Evolutionary conservation across 352 stramenopile genomes (phyloP), one percentile per base, ranked within the genome.

Genomic region (Globisporangium megalacanthum): DNA sequence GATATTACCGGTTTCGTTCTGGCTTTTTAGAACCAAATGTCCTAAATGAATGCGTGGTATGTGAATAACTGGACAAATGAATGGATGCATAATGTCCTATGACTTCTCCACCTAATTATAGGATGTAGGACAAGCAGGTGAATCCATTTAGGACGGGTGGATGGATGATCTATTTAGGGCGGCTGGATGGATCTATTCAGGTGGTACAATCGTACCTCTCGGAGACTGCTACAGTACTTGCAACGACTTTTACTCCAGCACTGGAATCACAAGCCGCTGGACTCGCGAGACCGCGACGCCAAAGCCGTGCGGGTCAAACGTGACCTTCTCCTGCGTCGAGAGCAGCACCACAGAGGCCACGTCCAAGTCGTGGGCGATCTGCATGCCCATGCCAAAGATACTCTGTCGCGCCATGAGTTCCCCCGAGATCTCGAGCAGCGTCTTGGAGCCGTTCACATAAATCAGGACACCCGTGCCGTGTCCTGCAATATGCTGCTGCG

Each of bases 401-500:
- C 82, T 91, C 63, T 93, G 82, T 52, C 74, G 70, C 37, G 80
- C 83, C 85, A 94, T 94, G 37, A 92, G 65, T 53, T 92, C 79
- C 14, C 83, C 85, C 48, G 82, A 92, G 51, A 92, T 79, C 58
- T 89, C 77, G 35, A 89, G 60, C 45, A 94, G 54, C 47, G 79
- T 72, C 25, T 71, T 66, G 33, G 73, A 79, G 50, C 75, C 73
- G 53, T 85, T 72, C 17, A 86, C 64, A 63, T 86, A 88, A 37
- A 91, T 77, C 29, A 92, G 41, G 6, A 90, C 51, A 15, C 83
- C 83, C 9, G 56, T 49, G 17, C 66, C 74, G 48, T 70, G 60
- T 37, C 64, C 54, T 6, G 58, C 66, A 25, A 94, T 69, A 58
- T 75, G 68, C 60, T 92, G 61, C 64, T 86, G 72, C 6, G 80